Evolutionary conservation across 371 early-diverging fungal species (phyloP).

Genomic region (Mucor plumbeus): DNA sequence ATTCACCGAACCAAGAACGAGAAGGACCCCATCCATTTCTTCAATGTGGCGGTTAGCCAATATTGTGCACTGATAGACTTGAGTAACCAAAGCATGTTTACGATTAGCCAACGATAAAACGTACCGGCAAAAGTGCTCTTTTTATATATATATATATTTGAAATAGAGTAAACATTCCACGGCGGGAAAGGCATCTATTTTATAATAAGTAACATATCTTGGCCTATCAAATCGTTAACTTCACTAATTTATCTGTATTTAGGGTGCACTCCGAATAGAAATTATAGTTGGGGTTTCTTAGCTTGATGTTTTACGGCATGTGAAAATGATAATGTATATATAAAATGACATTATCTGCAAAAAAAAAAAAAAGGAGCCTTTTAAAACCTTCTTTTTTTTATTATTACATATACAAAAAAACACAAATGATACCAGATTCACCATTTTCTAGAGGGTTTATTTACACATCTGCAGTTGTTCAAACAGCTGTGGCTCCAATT

Average conservation of each 20-base stretch:
- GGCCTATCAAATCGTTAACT: neutral
- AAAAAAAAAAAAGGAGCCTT: neutral
- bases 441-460: conserved; percentile 35
- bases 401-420: neutral
- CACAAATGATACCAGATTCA: conserved; percentile 44
- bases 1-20: neutral
- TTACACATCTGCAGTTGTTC: conserved; percentile 39
- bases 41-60: neutral
- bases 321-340: conserved; percentile 4
- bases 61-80: conserved; percentile 1
- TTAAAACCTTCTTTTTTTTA: conserved; percentile 7
- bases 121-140: neutral
- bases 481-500: conserved; percentile 53
- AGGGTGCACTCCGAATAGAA: conserved; percentile 1
- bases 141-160: too few relatives aligned
- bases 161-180: neutral
- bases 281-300: conserved; percentile 9
- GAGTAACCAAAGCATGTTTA: conserved; percentile 1
- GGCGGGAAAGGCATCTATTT: neutral
- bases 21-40: conserved; percentile 10
- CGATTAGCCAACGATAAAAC: neutral
- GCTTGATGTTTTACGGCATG: conserved; percentile 7
- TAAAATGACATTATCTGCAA: neutral
- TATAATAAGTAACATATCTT: neutral
- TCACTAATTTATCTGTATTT: neutral